phyloP scores from a whole-genome alignment of 257 asterid species.

The Fraxinus americana region DNA sequence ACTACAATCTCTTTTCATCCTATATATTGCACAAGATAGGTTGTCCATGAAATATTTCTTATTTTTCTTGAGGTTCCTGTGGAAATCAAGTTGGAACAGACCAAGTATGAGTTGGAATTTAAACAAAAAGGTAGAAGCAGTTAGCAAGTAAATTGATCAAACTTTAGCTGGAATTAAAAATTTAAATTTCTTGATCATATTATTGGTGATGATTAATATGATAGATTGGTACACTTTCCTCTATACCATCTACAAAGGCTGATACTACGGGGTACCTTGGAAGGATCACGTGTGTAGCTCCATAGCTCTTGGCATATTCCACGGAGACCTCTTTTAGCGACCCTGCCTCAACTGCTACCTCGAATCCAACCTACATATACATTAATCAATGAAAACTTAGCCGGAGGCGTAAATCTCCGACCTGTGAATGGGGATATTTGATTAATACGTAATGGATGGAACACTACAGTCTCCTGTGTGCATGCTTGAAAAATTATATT shows the following conservation, averaged over 20 bases:
- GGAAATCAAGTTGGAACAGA: conserved; percentile 3
- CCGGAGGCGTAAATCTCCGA: not conserved
- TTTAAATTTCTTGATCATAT: not conserved
- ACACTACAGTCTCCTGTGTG: no score
- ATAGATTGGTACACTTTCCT: not conserved
- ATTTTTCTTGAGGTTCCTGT: conserved; percentile 46
- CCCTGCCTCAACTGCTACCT: conserved; percentile 50
- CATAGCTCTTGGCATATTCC: conserved; percentile 32
- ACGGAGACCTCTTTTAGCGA: conserved; percentile 45
- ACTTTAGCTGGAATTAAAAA: not conserved
- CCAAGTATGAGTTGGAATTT: not conserved
- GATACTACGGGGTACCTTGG: conserved; percentile 35
- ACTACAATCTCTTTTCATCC: conserved; percentile 35
- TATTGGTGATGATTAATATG: not conserved
- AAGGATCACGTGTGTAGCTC: conserved; percentile 48
- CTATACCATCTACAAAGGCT: not conserved
- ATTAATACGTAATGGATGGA: no score
- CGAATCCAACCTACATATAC: conserved; percentile 43
- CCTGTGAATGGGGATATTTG: not conserved
- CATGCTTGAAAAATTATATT: no score
- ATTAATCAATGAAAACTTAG: not conserved
- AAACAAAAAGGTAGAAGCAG: not conserved
- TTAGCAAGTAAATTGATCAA: not conserved
- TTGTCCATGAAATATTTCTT: conserved; percentile 40
- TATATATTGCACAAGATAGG: conserved; percentile 48